A percentile compares a stretch with the other conserved stretches of the same genome.
Conservation (phyloP, 208 protist genomes). For the Polymyxa betae region DNA sequence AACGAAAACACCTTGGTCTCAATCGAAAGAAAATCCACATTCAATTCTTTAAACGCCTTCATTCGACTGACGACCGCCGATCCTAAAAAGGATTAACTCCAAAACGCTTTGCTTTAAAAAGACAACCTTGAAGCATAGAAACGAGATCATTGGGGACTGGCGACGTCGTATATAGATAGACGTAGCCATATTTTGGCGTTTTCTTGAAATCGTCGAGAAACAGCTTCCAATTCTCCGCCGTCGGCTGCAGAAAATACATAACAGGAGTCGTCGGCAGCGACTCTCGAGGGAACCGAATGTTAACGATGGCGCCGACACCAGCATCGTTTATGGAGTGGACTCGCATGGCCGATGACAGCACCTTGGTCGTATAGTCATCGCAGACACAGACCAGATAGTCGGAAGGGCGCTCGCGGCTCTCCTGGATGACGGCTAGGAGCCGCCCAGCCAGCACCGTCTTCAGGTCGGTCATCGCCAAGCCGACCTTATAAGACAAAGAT, state of each 20-base stretch:
- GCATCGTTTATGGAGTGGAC: constrained; percentile 48
- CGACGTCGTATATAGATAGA: constrained; percentile 42
- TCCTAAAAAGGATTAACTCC: background rate
- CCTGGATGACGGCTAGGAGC: constrained; percentile 36
- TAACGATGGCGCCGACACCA: constrained; percentile 47
- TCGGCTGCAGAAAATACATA: constrained; percentile 9
- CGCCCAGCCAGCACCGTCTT: background rate
- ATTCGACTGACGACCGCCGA: background rate
- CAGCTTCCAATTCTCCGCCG: background rate
- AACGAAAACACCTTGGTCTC: constrained; percentile 10
- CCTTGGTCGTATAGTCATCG: constrained; percentile 52
- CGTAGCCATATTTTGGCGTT: background rate
- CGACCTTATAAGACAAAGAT: no score
- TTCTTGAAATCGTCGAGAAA: background rate
- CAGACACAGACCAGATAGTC: constrained; percentile 46
- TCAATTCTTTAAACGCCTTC: constrained; percentile 26
- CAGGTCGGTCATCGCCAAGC: constrained; percentile 41
- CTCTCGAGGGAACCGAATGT: constrained; percentile 33
- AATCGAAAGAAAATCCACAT: constrained; percentile 13
- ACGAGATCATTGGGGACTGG: background rate
- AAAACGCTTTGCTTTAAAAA: background rate
- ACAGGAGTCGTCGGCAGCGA: constrained; percentile 16
- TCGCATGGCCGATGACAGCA: constrained; percentile 12
- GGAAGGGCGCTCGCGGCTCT: constrained; percentile 43
- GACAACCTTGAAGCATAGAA: background rate